Conservation (phyloP, 2,329 filamentous ascomycete species). For the Raffaelea deltoideospora region DNA sequence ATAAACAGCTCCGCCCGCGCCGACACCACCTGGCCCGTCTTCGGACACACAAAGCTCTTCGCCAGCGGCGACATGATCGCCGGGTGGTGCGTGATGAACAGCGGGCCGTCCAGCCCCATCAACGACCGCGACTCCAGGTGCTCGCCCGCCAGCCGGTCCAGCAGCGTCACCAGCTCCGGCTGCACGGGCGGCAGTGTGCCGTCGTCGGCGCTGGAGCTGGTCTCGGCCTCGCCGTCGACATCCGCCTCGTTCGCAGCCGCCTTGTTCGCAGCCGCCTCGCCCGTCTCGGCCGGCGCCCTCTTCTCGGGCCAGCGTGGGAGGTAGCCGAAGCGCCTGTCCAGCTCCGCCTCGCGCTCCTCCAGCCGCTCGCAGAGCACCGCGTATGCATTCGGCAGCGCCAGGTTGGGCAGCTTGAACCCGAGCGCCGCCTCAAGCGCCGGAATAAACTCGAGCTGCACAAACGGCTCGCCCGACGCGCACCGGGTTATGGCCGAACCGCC, state of each 20-base stretch:
- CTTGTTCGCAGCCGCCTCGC: too few species aligned
- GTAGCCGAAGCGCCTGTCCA: too few species aligned
- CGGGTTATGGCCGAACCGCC: not conserved
- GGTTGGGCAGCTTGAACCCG: constrained; percentile 48
- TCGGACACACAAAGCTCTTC: constrained; percentile 64
- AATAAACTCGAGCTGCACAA: constrained; percentile 65
- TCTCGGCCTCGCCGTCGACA: constrained; percentile 35
- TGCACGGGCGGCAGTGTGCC: constrained; percentile 13
- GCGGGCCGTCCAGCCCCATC: constrained; percentile 45
- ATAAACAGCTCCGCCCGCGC: constrained; percentile 80
- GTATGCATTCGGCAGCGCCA: constrained; percentile 39
- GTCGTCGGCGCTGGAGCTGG: constrained; percentile 22
- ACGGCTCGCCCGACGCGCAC: constrained; percentile 23
- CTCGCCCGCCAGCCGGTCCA: constrained; percentile 62
- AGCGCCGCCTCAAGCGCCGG: constrained; percentile 59
- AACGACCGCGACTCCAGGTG: constrained; percentile 57
- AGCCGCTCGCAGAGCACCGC: constrained; percentile 34
- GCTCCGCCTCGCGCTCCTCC: too few species aligned
- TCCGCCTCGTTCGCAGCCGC: too few species aligned
- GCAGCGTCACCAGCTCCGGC: constrained; percentile 40
- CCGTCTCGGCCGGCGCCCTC: too few species aligned
- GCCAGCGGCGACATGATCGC: constrained; percentile 81
- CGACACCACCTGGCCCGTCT: constrained; percentile 56
- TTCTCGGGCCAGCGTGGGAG: too few species aligned
- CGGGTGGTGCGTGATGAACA: constrained; percentile 83